Conservation (phyloP, 2,329 filamentous ascomycete genomes). For the Stachybotrys echinatus region DNA sequence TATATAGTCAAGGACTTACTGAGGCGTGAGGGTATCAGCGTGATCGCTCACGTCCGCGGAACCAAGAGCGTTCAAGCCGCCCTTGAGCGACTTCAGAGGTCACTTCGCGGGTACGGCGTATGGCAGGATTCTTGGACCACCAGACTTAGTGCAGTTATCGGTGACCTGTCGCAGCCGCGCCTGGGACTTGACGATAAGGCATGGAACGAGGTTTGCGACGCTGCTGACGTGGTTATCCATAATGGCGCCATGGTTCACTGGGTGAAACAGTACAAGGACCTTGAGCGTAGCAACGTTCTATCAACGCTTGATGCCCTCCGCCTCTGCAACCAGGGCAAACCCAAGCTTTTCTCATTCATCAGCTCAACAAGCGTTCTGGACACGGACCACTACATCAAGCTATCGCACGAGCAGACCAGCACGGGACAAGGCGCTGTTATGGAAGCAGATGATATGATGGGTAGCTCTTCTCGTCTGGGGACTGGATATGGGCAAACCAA, state of each 20-base stretch:
- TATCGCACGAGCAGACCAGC: constrained; percentile 48
- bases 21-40: constrained; percentile 42
- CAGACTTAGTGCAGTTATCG: constrained; percentile 63
- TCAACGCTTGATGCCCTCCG: constrained; percentile 70
- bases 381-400: constrained; percentile 70
- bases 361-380: constrained; percentile 75
- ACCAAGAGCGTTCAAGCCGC: constrained; percentile 58
- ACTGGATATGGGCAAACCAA: constrained; percentile 92
- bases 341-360: constrained; percentile 75
- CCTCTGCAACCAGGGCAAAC: constrained; percentile 70
- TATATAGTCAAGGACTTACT: constrained; percentile 75
- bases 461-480: constrained; percentile 69
- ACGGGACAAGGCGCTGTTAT: constrained; percentile 60
- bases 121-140: constrained; percentile 67
- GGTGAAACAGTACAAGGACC: constrained; percentile 69
- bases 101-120: constrained; percentile 70
- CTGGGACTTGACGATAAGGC: constrained; percentile 63
- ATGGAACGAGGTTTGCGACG: constrained; percentile 61
- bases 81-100: constrained; percentile 59
- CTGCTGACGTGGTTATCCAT: constrained; percentile 71
- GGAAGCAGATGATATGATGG: constrained; percentile 73
- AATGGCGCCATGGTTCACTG: constrained; percentile 82
- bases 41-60: constrained; percentile 69
- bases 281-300: constrained; percentile 71
- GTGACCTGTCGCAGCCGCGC: constrained; percentile 67